These are phyloP conservation scores for Diaporthe caulivora DNA, from an alignment of 2,329 filamentous ascomycete genomes.

Conservation along the genomic window DNA sequence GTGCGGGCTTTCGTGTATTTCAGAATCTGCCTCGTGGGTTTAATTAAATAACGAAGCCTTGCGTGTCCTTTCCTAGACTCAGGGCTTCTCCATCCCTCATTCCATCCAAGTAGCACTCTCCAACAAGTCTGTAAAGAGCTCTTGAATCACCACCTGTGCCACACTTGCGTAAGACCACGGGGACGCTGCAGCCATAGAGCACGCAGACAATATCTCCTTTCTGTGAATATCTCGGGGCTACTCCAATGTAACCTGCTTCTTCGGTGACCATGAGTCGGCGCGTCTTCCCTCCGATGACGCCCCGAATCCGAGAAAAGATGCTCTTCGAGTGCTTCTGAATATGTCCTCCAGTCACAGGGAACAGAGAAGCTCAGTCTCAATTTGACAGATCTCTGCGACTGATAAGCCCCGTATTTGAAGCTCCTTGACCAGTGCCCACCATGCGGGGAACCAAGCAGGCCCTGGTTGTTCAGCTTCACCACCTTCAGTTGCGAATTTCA, in stretches of 20 bases:
- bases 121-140: not conserved
- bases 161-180: slow-evolving; percentile 1
- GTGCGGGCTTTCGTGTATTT: not conserved
- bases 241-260: slow-evolving; percentile 1
- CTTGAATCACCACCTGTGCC: not conserved
- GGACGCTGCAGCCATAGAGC: slow-evolving; percentile 29
- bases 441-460: slow-evolving; percentile 11
- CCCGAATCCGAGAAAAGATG: slow-evolving; percentile 18
- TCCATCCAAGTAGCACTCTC: slow-evolving; percentile 34
- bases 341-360: not conserved
- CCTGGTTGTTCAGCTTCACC: not conserved
- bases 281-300: slow-evolving; percentile 10
- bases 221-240: slow-evolving; percentile 16
- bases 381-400: not conserved
- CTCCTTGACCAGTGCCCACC: slow-evolving; percentile 14
- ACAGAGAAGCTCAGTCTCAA: too few species aligned
- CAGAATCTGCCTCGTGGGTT: not conserved
- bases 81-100: slow-evolving; percentile 33
- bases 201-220: slow-evolving; percentile 34
- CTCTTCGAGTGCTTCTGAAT: slow-evolving; percentile 1
- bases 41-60: slow-evolving; percentile 16
- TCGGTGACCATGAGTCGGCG: slow-evolving; percentile 29
- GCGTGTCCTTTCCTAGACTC: not conserved
- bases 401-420: slow-evolving; percentile 6
- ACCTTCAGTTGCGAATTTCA: not conserved